These are phyloP conservation scores for Climacium dendroides DNA, from an alignment of 225 moss, liverwort and hornwort species.

Conservation along the genomic window DNA sequence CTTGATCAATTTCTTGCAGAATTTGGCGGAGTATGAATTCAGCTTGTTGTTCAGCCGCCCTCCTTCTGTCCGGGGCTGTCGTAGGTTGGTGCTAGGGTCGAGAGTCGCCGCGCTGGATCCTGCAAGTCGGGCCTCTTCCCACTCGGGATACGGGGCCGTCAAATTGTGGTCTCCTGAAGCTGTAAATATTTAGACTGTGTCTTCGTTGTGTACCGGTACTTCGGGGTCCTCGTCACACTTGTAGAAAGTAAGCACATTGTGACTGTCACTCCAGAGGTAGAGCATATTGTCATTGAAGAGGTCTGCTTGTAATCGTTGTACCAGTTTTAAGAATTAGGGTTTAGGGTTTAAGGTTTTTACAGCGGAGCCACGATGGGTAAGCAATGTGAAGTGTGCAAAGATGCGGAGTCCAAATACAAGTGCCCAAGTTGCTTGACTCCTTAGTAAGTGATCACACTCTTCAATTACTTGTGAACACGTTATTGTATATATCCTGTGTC, in stretches of 20 bases:
- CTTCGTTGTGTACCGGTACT: neutral
- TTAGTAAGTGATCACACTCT: conserved; percentile 16
- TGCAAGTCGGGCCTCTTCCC: too few species aligned
- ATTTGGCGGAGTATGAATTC: too few species aligned
- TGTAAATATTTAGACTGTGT: neutral
- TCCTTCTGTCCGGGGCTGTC: too few species aligned
- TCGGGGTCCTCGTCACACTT: neutral
- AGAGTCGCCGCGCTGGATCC: too few species aligned
- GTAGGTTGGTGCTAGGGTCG: too few species aligned
- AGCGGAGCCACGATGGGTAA: conserved; percentile 14
- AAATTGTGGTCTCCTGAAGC: too few species aligned
- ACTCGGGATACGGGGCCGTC: too few species aligned
- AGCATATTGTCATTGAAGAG: neutral
- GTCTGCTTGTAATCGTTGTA: neutral
- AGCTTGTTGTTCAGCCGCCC: too few species aligned
- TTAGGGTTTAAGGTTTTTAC: neutral
- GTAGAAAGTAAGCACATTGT: neutral
- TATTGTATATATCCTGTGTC: neutral
- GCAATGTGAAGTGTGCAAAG: conserved; percentile 45
- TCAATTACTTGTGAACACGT: neutral
- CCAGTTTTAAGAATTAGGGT: neutral
- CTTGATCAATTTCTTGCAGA: too few species aligned
- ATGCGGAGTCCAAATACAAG: conserved; percentile 54
- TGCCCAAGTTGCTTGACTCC: conserved; percentile 44
- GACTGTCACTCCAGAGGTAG: neutral